Percentiles rank a stretch among this genome's conserved stretches.
These are phyloP conservation scores for Aspergillus thermomutatus DNA, from an alignment of 2,329 filamentous ascomycete species.

Conservation along the genomic window DNA sequence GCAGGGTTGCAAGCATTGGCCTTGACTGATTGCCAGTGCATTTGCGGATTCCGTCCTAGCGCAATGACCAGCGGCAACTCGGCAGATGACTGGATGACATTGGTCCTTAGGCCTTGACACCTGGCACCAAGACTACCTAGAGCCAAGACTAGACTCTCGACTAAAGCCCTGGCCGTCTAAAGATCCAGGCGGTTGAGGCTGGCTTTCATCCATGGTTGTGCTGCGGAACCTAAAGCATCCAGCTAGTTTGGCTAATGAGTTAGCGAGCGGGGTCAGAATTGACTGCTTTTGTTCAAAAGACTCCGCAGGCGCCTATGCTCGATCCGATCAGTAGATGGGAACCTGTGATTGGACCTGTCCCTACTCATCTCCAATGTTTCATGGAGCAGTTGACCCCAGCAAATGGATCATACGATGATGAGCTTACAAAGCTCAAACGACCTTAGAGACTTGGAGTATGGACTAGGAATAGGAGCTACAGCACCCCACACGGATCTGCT, in stretches of 20 bases:
- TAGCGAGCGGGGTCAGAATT: neutral
- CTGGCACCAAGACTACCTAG: neutral
- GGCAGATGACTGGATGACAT: neutral
- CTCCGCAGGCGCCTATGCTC: neutral
- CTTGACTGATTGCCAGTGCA: neutral
- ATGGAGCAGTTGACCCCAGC: neutral
- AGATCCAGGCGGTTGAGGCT: neutral
- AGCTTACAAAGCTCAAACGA: neutral
- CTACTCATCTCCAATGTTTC: neutral
- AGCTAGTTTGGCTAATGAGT: neutral
- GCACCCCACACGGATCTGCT: slow-evolving; percentile 22
- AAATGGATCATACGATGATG: neutral
- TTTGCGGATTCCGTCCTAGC: slow-evolving; percentile 6
- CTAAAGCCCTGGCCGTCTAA: neutral
- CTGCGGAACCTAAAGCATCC: neutral
- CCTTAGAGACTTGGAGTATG: neutral
- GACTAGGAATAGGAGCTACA: neutral
- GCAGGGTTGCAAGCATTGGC: neutral
- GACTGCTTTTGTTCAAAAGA: no score
- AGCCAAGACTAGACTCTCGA: neutral
- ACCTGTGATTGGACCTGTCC: neutral
- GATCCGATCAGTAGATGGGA: neutral
- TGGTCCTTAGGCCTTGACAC: neutral
- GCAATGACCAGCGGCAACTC: neutral
- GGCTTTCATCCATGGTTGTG: neutral